These are phyloP conservation scores for Pseudogymnoascus pannorum DNA, from an alignment of 2,329 filamentous ascomycete genomes.

Conservation along the genomic window DNA sequence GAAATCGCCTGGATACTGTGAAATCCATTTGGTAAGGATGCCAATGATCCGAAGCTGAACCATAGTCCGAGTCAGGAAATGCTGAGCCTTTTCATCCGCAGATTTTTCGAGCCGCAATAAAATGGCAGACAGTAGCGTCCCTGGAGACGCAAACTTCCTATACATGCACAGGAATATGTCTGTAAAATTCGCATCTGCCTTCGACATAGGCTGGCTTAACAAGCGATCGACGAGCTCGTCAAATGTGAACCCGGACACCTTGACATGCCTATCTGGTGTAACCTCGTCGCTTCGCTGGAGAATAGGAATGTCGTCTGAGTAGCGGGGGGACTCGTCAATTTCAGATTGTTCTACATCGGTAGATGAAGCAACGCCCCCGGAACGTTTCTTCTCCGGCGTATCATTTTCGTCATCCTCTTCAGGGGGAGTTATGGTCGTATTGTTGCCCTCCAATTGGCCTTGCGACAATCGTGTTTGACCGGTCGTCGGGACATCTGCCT, in stretches of 20 bases:
- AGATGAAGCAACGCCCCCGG: constrained; percentile 15
- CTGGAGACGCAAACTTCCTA: constrained; percentile 82
- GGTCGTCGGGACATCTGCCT: neutral
- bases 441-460: neutral
- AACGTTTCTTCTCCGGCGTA: neutral
- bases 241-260: constrained; percentile 47
- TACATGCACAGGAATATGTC: constrained; percentile 89
- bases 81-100: constrained; percentile 57
- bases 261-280: constrained; percentile 46
- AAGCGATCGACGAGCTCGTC: constrained; percentile 82
- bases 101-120: constrained; percentile 66
- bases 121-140: constrained; percentile 69
- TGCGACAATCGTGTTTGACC: neutral
- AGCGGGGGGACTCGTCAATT: constrained; percentile 56
- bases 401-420: neutral
- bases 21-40: constrained; percentile 82
- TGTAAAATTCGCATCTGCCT: constrained; percentile 80
- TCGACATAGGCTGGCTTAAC: constrained; percentile 71
- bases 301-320: constrained; percentile 61
- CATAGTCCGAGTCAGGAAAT: constrained; percentile 69
- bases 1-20: constrained; percentile 87
- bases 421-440: neutral
- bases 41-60: constrained; percentile 78
- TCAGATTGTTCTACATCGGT: constrained; percentile 56
- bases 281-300: constrained; percentile 60